Percentiles rank a stretch among this genome's conserved stretches.
These are phyloP conservation scores for Suillus placidus DNA, from an alignment of 768 basidiomycete genomes.

Conservation along the genomic window DNA sequence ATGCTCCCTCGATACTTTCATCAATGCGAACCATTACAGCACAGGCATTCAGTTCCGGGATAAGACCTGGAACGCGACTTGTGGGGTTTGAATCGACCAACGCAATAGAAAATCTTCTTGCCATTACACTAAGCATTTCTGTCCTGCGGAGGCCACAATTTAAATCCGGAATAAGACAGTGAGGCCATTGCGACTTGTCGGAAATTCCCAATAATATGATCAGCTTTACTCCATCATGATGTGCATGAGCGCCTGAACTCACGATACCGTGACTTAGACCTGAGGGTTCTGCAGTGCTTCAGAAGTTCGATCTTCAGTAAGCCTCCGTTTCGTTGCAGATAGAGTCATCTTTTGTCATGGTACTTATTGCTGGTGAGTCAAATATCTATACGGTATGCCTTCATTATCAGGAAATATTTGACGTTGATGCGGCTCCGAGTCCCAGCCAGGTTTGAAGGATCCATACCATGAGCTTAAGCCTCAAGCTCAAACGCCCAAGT, in stretches of 20 bases:
- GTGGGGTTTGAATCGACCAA: constrained; percentile 22
- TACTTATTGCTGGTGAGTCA: too few relatives aligned
- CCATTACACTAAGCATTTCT: background rate
- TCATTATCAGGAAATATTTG: background rate
- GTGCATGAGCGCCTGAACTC: too few relatives aligned
- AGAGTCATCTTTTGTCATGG: too few relatives aligned
- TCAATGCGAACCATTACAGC: constrained; percentile 29
- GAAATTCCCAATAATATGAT: background rate
- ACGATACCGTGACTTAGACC: too few relatives aligned
- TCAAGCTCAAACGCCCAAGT: background rate
- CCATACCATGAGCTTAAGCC: too few relatives aligned
- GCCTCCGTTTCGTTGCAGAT: background rate
- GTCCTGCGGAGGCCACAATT: background rate
- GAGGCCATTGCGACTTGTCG: background rate
- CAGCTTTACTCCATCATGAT: too few relatives aligned
- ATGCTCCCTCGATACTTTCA: constrained; percentile 42
- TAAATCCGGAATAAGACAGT: background rate
- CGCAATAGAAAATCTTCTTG: background rate
- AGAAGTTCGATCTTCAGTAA: too few relatives aligned
- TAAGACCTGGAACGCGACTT: constrained; percentile 40
- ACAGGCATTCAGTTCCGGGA: constrained; percentile 33
- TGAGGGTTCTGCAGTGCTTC: too few relatives aligned
- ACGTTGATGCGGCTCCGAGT: background rate
- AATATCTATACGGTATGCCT: background rate
- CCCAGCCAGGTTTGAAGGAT: background rate